Evolutionary conservation across 164 flowering plant species (phyloP).

Genomic region (Akebia trifoliata): DNA sequence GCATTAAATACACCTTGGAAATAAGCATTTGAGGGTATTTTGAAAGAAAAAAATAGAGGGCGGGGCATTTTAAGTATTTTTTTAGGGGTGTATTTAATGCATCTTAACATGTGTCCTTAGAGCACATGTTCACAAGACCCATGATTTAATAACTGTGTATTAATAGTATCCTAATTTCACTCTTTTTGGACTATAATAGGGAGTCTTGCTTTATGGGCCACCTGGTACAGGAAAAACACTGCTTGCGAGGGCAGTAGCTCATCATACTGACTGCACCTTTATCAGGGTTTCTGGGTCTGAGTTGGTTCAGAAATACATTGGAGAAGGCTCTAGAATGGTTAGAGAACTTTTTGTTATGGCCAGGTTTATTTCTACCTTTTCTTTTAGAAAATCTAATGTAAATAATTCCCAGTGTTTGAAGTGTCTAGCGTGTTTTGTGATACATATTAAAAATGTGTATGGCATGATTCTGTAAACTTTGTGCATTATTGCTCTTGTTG

Average conservation of each 20-base stretch:
- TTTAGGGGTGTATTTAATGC: neutral
- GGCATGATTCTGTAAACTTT: too few species aligned
- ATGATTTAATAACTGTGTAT: too few species aligned
- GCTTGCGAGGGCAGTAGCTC: slow-evolving; percentile 95
- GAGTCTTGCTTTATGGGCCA: slow-evolving; percentile 95
- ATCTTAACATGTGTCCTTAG: too few species aligned
- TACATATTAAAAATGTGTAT: neutral
- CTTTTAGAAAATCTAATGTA: neutral
- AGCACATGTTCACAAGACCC: neutral
- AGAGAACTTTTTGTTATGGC: slow-evolving; percentile 98
- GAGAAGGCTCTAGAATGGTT: slow-evolving; percentile 98
- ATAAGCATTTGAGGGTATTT: too few species aligned
- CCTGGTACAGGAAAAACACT: slow-evolving; percentile 97
- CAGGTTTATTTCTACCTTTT: slow-evolving; percentile 37
- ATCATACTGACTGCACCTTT: slow-evolving; percentile 91
- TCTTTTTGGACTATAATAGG: slow-evolving; percentile 29
- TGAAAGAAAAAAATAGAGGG: too few species aligned
- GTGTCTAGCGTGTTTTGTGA: neutral
- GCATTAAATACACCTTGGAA: too few species aligned
- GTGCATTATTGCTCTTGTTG: too few species aligned
- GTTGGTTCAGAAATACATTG: slow-evolving; percentile 91
- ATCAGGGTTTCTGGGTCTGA: slow-evolving; percentile 95
- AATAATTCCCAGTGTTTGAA: too few species aligned
- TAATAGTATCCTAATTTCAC: too few species aligned
- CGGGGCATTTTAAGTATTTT: neutral